These are phyloP conservation scores for Colletotrichum graminicola DNA, from an alignment of 2,329 filamentous ascomycete genomes.

Conservation along the genomic window DNA sequence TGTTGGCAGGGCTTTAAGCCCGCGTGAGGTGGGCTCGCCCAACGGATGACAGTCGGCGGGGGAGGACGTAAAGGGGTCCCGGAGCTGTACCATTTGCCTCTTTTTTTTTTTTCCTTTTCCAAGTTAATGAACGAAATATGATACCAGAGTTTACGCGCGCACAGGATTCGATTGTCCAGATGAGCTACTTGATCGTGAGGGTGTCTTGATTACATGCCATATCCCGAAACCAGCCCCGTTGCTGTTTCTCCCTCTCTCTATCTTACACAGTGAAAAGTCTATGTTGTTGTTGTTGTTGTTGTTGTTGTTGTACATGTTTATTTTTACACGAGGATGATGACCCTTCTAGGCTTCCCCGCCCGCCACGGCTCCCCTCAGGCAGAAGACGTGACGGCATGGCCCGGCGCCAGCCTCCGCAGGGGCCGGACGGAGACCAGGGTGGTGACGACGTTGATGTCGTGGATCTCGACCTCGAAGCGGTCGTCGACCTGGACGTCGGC, in stretches of 20 bases:
- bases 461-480: slow-evolving; percentile 67
- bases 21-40: not conserved
- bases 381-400: not conserved
- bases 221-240: slow-evolving; percentile 2
- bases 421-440: slow-evolving; percentile 26
- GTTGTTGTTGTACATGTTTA: not conserved
- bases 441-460: slow-evolving; percentile 62
- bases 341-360: no score
- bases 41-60: not conserved
- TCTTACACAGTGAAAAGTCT: slow-evolving; percentile 5
- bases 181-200: not conserved
- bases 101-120: not conserved
- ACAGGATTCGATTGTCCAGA: not conserved
- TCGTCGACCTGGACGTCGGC: slow-evolving; percentile 63
- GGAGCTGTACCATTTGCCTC: not conserved
- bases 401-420: not conserved
- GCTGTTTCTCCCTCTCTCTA: not conserved
- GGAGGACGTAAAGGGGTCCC: not conserved
- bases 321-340: not conserved
- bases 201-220: not conserved
- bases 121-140: slow-evolving; percentile 33
- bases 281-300: not conserved
- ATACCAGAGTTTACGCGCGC: slow-evolving; percentile 25
- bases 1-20: slow-evolving; percentile 73
- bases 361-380: no score